Percentiles rank a stretch among this genome's conserved stretches.
Conservation (phyloP, 768 basidiomycete species). For the Leucosporidium yakuticum region DNA sequence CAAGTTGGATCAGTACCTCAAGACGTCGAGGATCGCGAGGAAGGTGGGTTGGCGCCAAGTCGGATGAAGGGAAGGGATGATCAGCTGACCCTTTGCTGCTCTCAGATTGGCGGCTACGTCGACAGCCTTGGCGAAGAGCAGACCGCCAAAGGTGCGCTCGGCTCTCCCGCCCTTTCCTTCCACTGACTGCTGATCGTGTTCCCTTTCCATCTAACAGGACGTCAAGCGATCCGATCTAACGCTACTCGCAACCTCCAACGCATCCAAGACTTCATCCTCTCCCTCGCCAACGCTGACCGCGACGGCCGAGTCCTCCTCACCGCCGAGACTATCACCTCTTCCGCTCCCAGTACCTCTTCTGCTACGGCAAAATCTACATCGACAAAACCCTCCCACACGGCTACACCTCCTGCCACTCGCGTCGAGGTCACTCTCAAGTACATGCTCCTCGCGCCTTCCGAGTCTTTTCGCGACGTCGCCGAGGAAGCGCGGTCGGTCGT, state of each 20-base stretch:
- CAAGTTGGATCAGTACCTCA: constrained; percentile 48
- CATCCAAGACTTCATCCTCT: constrained; percentile 36
- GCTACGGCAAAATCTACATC: background rate
- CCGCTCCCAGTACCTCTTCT: background rate
- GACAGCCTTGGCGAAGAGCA: constrained; percentile 44
- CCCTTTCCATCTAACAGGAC: constrained; percentile 10
- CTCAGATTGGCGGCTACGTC: constrained; percentile 78
- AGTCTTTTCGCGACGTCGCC: constrained; percentile 75
- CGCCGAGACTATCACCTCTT: background rate
- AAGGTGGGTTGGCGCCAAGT: constrained; percentile 39
- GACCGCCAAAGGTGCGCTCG: constrained; percentile 14
- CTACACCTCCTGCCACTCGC: background rate
- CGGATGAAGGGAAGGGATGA: background rate
- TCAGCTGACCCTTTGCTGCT: constrained; percentile 35
- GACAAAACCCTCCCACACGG: background rate
- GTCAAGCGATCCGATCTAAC: constrained; percentile 21
- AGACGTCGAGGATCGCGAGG: constrained; percentile 68
- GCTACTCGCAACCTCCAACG: constrained; percentile 28
- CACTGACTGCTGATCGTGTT: background rate
- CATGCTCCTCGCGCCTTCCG: constrained; percentile 84
- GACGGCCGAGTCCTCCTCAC: constrained; percentile 43
- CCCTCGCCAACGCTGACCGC: constrained; percentile 52
- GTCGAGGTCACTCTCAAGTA: constrained; percentile 63
- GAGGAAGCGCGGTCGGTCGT: constrained; percentile 75
- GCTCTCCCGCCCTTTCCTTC: background rate